A percentile compares a stretch with the other conserved stretches of the same genome.
These are phyloP conservation scores for Trichomonas vaginalis DNA, from an alignment of 208 protist genomes.

Conservation along the genomic window DNA sequence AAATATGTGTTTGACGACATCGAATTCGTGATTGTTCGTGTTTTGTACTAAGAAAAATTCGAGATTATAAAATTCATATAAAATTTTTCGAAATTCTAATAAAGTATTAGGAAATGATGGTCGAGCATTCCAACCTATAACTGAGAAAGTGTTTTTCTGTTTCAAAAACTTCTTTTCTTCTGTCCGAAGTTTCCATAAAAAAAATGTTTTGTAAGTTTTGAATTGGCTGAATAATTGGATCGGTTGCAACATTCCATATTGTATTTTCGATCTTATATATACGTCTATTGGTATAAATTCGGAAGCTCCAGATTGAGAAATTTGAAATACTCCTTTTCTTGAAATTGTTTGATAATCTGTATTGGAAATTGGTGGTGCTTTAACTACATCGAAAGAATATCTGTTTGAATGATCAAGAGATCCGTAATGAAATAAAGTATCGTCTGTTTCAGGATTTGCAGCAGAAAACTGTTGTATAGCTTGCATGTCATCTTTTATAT, in stretches of 20 bases:
- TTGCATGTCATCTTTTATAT: neutral
- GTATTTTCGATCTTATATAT: neutral
- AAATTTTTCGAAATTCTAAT: neutral
- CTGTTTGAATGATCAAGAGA: neutral
- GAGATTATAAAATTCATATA: neutral
- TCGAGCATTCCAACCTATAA: neutral
- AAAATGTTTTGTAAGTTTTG: neutral
- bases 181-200: neutral
- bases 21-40: neutral
- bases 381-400: neutral
- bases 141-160: neutral
- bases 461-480: neutral
- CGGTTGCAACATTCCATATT: neutral
- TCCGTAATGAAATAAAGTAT: neutral
- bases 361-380: too few relatives aligned
- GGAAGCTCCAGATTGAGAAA: neutral
- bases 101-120: neutral
- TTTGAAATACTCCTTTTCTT: neutral
- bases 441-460: neutral
- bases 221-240: neutral
- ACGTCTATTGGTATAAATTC: neutral
- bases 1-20: neutral
- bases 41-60: neutral
- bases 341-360: neutral
- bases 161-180: neutral